Evolutionary conservation across 2,329 filamentous ascomycete genomes (phyloP).

Genomic region (Xylaria sp.): DNA sequence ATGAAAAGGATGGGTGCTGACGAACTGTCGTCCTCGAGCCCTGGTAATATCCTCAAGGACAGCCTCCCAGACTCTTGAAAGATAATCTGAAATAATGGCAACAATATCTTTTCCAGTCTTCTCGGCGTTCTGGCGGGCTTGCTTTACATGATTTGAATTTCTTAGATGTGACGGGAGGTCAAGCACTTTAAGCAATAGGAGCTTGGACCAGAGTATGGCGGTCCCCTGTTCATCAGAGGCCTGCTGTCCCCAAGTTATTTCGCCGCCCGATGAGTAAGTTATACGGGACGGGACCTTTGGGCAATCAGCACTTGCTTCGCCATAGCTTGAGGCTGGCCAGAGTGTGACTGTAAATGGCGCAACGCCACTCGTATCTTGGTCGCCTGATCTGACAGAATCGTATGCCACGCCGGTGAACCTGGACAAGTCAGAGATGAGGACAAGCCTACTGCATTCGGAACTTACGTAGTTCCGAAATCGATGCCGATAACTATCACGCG

Average conservation of each 20-base stretch:
- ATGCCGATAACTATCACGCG: slow-evolving; percentile 20
- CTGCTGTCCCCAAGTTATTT: slow-evolving; percentile 18
- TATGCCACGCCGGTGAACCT: slow-evolving; percentile 32
- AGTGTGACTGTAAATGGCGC: slow-evolving; percentile 9
- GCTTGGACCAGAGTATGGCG: slow-evolving; percentile 25
- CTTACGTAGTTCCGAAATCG: slow-evolving; percentile 34
- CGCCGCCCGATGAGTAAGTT: neutral
- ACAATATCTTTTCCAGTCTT: slow-evolving; percentile 38
- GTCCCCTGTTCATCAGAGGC: neutral
- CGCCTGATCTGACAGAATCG: neutral
- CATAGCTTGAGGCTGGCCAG: slow-evolving; percentile 3
- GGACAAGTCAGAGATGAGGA: neutral
- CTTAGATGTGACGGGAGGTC: slow-evolving; percentile 19
- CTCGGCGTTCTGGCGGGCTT: slow-evolving; percentile 7
- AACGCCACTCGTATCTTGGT: neutral
- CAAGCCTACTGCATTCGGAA: neutral
- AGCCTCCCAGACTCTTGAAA: slow-evolving; percentile 51
- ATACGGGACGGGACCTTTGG: slow-evolving; percentile 24
- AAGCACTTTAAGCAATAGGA: slow-evolving; percentile 22
- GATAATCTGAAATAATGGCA: slow-evolving; percentile 48
- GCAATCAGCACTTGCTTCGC: neutral
- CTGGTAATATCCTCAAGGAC: slow-evolving; percentile 42
- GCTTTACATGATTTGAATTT: slow-evolving; percentile 37
- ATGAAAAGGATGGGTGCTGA: slow-evolving; percentile 46
- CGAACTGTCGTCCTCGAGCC: slow-evolving; percentile 38